These are phyloP conservation scores for Cercospora sesami DNA, from an alignment of 2,329 filamentous ascomycete species.

Conservation along the genomic window DNA sequence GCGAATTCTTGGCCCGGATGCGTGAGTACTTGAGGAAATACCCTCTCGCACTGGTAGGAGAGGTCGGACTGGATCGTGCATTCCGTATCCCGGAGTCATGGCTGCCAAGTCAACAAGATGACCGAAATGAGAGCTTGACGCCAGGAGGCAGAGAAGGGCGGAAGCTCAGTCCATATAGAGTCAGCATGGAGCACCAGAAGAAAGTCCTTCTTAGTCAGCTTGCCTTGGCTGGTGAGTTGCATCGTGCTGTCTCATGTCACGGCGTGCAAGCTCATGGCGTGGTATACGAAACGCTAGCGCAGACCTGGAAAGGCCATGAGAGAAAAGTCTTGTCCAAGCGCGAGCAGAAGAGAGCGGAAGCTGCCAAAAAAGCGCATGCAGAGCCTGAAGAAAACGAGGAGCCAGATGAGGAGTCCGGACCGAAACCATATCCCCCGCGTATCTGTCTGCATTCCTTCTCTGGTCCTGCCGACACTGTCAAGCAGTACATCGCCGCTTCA, in stretches of 20 bases:
- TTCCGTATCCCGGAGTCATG: conserved; percentile 70
- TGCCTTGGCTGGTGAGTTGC: conserved; percentile 66
- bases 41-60: conserved; percentile 69
- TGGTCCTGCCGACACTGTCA: conserved; percentile 70
- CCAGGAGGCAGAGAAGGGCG: conserved; percentile 71
- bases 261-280: conserved; percentile 75
- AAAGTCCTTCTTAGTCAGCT: conserved; percentile 67
- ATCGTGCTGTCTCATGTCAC: conserved; percentile 67
- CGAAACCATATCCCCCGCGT: conserved; percentile 74
- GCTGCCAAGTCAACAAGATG: conserved; percentile 45
- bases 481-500: conserved; percentile 71
- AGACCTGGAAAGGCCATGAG: conserved; percentile 71
- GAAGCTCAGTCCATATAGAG: conserved; percentile 65
- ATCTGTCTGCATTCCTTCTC: conserved; percentile 95
- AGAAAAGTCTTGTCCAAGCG: conserved; percentile 60
- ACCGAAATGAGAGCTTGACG: conserved; percentile 56
- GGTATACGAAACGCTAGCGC: conserved; percentile 64
- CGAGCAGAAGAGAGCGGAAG: conserved; percentile 46
- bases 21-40: conserved; percentile 56
- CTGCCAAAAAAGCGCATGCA: conserved; percentile 17
- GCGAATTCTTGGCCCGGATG: conserved; percentile 58
- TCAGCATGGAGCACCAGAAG: conserved; percentile 68
- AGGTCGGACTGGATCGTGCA: conserved; percentile 74
- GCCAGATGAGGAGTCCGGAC: conserved; percentile 6
- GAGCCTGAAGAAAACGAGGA: conserved; percentile 21